Evolutionary conservation across 1,284 basidiomycete species (phyloP).

Genomic region (Termitomyces sp.): DNA sequence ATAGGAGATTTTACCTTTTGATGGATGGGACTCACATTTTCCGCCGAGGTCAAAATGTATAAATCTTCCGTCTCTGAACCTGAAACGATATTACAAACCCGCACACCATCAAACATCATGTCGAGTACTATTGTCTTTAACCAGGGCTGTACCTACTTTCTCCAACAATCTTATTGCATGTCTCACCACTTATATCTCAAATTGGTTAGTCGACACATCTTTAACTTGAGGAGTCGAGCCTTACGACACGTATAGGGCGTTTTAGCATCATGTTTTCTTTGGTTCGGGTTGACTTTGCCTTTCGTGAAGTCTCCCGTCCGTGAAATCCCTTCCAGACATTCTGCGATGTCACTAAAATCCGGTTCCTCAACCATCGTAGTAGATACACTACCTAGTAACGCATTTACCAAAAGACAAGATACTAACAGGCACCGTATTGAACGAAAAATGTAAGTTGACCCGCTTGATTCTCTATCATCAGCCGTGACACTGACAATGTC

Average conservation of each 20-base stretch:
- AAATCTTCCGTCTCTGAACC: background rate
- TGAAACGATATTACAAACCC: background rate
- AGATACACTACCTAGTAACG: background rate
- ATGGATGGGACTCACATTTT: background rate
- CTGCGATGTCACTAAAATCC: background rate
- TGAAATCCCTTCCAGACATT: background rate
- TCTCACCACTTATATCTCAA: background rate
- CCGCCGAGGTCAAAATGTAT: conserved; percentile 1
- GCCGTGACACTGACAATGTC: background rate
- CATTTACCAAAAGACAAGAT: background rate
- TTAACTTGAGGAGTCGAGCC: background rate
- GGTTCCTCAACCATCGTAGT: background rate
- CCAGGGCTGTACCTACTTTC: background rate
- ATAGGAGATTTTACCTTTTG: background rate
- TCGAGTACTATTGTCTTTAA: background rate
- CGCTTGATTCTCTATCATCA: too few species aligned
- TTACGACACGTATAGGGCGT: background rate
- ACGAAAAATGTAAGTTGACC: background rate
- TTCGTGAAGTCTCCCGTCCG: conserved; percentile 8
- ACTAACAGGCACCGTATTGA: background rate
- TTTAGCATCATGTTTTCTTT: background rate
- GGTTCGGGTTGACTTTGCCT: conserved; percentile 8
- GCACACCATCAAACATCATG: conserved; percentile 3
- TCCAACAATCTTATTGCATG: background rate
- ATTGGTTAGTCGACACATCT: background rate